phyloP scores from a whole-genome alignment of 2,329 filamentous ascomycete species.

The Exophiala spinifera region DNA sequence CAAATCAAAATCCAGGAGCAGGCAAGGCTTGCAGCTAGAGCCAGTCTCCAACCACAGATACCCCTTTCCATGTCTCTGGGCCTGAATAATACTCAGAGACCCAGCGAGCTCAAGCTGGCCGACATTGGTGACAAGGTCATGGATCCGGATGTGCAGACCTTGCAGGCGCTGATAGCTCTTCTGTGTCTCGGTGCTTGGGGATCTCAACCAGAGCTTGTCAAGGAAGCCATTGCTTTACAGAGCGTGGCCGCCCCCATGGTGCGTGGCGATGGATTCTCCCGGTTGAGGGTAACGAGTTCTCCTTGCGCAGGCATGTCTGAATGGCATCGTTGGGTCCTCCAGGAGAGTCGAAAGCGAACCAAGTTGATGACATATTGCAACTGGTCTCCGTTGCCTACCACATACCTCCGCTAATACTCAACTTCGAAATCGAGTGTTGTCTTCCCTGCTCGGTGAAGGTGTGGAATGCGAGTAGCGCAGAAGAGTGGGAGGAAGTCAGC shows the following conservation, averaged over 20 bases:
- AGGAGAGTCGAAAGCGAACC: neutral
- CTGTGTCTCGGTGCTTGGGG: constrained; percentile 4
- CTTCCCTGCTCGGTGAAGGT: neutral
- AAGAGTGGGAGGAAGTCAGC: constrained; percentile 4
- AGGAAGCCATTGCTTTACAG: constrained; percentile 1
- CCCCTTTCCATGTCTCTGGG: neutral
- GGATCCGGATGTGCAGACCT: neutral
- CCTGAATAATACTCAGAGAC: neutral
- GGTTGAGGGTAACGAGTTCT: neutral
- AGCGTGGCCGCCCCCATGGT: neutral
- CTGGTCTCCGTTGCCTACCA: constrained; percentile 1
- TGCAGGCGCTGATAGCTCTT: constrained; percentile 1
- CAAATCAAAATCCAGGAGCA: constrained; percentile 33
- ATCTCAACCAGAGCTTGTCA: neutral
- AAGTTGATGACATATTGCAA: constrained; percentile 7
- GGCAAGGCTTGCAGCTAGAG: constrained; percentile 51
- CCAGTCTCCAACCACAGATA: neutral
- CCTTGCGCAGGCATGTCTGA: neutral
- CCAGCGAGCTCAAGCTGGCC: too few species aligned
- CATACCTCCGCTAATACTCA: constrained; percentile 1
- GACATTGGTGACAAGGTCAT: neutral
- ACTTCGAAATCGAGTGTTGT: neutral
- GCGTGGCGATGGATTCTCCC: constrained; percentile 1
- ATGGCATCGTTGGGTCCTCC: neutral
- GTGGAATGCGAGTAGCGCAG: constrained; percentile 1